These are phyloP conservation scores for Pochonia chlamydosporia DNA, from an alignment of 2,329 filamentous ascomycete species.

Conservation along the genomic window DNA sequence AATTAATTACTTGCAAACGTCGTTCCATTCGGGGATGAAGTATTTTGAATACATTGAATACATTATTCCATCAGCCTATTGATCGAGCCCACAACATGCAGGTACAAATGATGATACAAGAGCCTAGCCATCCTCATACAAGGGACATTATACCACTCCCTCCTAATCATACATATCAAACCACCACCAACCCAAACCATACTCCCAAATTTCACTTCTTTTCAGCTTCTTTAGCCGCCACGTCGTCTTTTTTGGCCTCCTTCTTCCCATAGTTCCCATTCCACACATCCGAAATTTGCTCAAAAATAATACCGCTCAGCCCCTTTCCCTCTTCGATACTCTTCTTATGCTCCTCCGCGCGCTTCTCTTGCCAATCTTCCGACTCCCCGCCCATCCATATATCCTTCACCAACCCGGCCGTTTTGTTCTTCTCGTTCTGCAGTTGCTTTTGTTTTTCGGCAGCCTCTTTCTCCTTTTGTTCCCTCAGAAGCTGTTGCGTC, in stretches of 20 bases:
- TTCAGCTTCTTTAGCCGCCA: neutral
- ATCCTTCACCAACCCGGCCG: slow-evolving; percentile 32
- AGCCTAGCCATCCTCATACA: neutral
- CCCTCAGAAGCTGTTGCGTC: slow-evolving; percentile 40
- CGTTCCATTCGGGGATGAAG: too few relatives aligned
- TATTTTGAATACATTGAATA: too few relatives aligned
- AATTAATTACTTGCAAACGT: too few relatives aligned
- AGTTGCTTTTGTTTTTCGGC: slow-evolving; percentile 19
- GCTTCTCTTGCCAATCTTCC: slow-evolving; percentile 48
- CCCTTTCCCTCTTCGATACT: slow-evolving; percentile 51
- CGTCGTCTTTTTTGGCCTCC: slow-evolving; percentile 21
- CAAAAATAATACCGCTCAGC: slow-evolving; percentile 49
- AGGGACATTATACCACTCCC: neutral
- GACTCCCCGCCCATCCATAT: slow-evolving; percentile 55
- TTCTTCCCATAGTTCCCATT: slow-evolving; percentile 29
- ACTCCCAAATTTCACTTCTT: neutral
- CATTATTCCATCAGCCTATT: too few relatives aligned
- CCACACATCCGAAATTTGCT: slow-evolving; percentile 52
- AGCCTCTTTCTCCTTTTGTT: slow-evolving; percentile 36
- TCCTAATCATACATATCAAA: neutral
- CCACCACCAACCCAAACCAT: neutral
- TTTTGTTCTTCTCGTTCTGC: slow-evolving; percentile 25
- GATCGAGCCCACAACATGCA: too few relatives aligned
- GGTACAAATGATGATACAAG: neutral
- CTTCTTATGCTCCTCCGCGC: slow-evolving; percentile 44